These are phyloP conservation scores for Pseudozyma sp. DNA, from an alignment of 1,284 basidiomycete species.

Conservation along the genomic window DNA sequence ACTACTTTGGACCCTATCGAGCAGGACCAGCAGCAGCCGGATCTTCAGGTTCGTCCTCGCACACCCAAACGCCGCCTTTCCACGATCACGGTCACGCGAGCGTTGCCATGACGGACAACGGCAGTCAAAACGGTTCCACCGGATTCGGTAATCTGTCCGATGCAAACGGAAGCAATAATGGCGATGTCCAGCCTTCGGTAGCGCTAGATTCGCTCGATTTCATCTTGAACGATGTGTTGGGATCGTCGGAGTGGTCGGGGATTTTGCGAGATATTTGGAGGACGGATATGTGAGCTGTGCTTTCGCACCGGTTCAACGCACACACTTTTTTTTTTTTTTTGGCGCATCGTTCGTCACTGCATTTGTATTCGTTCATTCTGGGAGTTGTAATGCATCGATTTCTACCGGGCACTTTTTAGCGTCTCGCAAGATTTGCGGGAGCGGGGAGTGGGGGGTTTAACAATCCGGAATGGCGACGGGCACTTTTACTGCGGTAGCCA, in stretches of 20 bases:
- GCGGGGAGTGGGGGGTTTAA: conserved; percentile 2
- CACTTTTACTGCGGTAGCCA: conserved; percentile 61
- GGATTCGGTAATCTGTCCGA: neutral
- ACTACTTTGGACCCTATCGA: conserved; percentile 2
- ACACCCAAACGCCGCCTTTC: conserved; percentile 17
- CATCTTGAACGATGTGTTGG: conserved; percentile 41
- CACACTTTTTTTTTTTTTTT: neutral
- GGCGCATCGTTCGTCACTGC: neutral
- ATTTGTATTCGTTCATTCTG: too few relatives aligned
- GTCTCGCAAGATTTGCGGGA: neutral
- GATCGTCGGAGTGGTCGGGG: conserved; percentile 30
- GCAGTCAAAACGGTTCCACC: too few relatives aligned
- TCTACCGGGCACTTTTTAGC: neutral
- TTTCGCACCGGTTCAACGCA: neutral
- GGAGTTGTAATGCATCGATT: neutral
- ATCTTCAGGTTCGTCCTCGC: conserved; percentile 12
- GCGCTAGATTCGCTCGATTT: conserved; percentile 37
- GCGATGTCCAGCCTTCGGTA: neutral
- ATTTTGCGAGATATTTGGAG: conserved; percentile 43
- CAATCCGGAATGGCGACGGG: conserved; percentile 66
- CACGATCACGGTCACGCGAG: neutral
- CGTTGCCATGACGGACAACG: too few relatives aligned
- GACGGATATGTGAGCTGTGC: conserved; percentile 21
- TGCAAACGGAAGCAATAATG: neutral
- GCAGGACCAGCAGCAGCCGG: neutral